phyloP scores from a whole-genome alignment of 75 land plant genomes.

The Azolla pinnata region DNA sequence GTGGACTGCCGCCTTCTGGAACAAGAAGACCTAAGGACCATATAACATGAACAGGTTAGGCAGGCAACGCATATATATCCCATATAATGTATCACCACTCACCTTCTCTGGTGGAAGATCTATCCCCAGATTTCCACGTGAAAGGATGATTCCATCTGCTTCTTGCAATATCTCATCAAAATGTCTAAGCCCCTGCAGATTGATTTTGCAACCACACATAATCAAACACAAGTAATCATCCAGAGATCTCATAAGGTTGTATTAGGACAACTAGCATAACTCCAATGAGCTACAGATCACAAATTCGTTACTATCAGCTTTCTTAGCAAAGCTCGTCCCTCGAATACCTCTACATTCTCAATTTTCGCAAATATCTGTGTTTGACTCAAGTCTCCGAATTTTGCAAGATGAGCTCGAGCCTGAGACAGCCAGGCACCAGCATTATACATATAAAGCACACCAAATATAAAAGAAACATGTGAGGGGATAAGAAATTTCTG shows the following conservation, averaged over 20 bases:
- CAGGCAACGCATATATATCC: not conserved
- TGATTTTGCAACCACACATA: not conserved
- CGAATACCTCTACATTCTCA: constrained; percentile 74
- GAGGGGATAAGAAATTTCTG: too few species aligned
- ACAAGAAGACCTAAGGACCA: constrained; percentile 61
- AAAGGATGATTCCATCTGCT: constrained; percentile 88
- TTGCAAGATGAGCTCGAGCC: constrained; percentile 72
- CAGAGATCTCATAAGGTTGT: too few species aligned
- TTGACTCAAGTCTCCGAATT: constrained; percentile 58
- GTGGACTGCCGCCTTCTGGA: constrained; percentile 85
- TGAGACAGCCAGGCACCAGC: constrained; percentile 4
- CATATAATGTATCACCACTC: not conserved
- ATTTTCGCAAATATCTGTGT: constrained; percentile 95
- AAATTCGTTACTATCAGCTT: too few species aligned
- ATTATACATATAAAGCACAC: not conserved
- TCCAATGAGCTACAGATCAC: too few species aligned
- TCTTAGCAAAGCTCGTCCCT: too few species aligned
- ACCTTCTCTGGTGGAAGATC: constrained; percentile 97
- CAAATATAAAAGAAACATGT: too few species aligned
- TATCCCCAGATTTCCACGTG: constrained; percentile 91
- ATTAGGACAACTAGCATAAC: too few species aligned
- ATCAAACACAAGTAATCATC: too few species aligned
- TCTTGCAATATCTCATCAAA: constrained; percentile 95
- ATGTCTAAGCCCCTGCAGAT: constrained; percentile 64
- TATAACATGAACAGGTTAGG: not conserved